Evolutionary conservation across 2,329 filamentous ascomycete genomes (phyloP).

Genomic region (Nigrospora oryzae): DNA sequence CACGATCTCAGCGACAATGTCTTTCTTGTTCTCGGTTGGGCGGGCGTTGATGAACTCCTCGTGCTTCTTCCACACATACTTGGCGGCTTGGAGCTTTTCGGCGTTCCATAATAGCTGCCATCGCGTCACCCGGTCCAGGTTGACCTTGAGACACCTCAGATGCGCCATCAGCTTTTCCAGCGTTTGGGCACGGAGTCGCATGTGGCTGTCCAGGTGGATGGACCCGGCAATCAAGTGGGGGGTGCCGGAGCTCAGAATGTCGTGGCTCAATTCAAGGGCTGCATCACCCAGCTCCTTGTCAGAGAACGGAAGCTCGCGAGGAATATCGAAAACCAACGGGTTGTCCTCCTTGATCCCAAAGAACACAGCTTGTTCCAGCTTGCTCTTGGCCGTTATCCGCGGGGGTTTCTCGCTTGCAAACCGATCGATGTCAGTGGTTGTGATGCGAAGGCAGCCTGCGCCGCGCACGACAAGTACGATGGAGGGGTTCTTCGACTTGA

Average conservation of each 20-base stretch:
- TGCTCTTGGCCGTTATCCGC: slow-evolving; percentile 72
- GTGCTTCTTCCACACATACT: slow-evolving; percentile 72
- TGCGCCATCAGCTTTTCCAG: slow-evolving; percentile 68
- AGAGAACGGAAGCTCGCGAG: slow-evolving; percentile 57
- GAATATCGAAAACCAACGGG: slow-evolving; percentile 74
- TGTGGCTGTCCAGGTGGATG: slow-evolving; percentile 72
- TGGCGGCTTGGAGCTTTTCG: slow-evolving; percentile 79
- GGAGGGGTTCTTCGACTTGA: slow-evolving; percentile 53
- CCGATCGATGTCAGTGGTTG: slow-evolving; percentile 49
- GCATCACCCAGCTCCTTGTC: slow-evolving; percentile 66
- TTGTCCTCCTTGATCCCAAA: slow-evolving; percentile 77
- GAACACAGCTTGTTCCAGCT: slow-evolving; percentile 91
- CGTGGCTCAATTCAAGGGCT: slow-evolving; percentile 68
- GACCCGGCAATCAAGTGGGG: slow-evolving; percentile 65
- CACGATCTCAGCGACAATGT: slow-evolving; percentile 66
- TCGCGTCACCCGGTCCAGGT: slow-evolving; percentile 57
- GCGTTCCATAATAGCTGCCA: slow-evolving; percentile 85
- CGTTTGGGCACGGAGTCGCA: slow-evolving; percentile 64
- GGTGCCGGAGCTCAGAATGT: slow-evolving; percentile 72
- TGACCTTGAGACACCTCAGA: slow-evolving; percentile 55
- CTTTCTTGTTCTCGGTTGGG: slow-evolving; percentile 53
- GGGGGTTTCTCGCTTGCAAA: slow-evolving; percentile 51
- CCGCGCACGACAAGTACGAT: slow-evolving; percentile 55
- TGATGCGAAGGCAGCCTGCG: slow-evolving; percentile 51
- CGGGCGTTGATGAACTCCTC: slow-evolving; percentile 57